Base-by-base conservation (phyloP, 208 protist genomes). In the Leishmania martiniquensis region DNA sequence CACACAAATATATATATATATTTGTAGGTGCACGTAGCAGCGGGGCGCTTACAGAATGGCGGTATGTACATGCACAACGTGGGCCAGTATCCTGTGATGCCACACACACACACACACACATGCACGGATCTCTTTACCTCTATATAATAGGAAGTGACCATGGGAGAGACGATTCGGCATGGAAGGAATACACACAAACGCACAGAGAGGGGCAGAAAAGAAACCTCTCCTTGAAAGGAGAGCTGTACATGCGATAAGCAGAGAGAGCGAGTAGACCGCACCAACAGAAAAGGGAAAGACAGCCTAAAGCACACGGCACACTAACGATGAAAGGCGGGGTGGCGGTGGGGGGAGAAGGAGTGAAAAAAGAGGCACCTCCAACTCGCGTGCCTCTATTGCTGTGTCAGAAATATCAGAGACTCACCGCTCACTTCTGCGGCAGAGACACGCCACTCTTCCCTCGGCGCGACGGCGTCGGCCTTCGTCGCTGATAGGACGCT, bases 331-430 rank as follows among this genome's bases (percentile, higher is more conserved):
- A 7, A 66, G 15, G 13, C 15, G 45, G 32, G 29, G 37, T 12
- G 6, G 39, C 25, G 39, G 6, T 17, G 32, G 59, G 5, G n/a
- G n/a, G n/a, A n/a, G n/a, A n/a, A 67, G 25, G 34, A 57, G 4
- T 34, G 22, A 52, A 59, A 1, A 49, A 52, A 45, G 37, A 34
- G 39, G 32, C n/a, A n/a, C n/a, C n/a, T n/a, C n/a, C n/a, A n/a
- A n/a, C 44, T 57, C 1, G 29, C 44, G 2, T 59, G 22, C 17
- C 37, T 32, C 71, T 72, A 90, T 34, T 87, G 72, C 69, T 91
- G 83, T 1, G 89, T 93, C 37, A 93, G 77, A 57, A 93, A 93
- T 0, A 82, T 88, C 22, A 85, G 74, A 1, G 79, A 83, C 47
- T 81, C 77, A 9, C 47, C 49, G n/a, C 74, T 65, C 13, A 44